Evolutionary conservation across 345 rosid species (phyloP).

Genomic region (Moricandia moricandioides): DNA sequence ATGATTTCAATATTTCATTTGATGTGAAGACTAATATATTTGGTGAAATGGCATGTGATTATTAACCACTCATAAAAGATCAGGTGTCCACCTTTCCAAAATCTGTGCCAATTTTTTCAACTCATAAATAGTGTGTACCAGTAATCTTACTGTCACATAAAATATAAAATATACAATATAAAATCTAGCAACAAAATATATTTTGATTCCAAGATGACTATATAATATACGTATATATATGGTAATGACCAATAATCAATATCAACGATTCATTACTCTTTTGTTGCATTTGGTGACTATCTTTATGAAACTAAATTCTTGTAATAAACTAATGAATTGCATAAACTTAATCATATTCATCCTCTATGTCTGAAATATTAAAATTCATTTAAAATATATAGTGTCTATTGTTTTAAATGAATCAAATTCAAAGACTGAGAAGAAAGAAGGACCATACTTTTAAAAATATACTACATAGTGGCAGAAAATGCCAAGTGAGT

Average conservation of each 20-base stretch:
- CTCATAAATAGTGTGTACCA: conserved; percentile 23
- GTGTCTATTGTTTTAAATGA: background rate
- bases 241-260: background rate
- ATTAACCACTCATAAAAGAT: conserved; percentile 22
- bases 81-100: conserved; percentile 20
- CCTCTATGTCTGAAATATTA: background rate
- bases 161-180: too few species aligned
- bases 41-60: conserved; percentile 28
- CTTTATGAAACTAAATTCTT: background rate
- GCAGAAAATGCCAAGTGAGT: conserved; percentile 31
- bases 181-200: background rate
- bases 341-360: background rate
- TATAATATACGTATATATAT: too few species aligned
- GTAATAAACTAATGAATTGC: background rate
- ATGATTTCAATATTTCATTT: conserved; percentile 16
- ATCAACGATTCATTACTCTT: background rate
- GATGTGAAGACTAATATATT: conserved; percentile 25
- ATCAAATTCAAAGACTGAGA: background rate
- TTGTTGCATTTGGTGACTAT: background rate
- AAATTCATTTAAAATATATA: background rate
- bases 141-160: conserved; percentile 10
- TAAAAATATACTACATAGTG: background rate
- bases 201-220: background rate
- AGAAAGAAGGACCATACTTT: conserved; percentile 31
- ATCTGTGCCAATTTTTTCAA: conserved; percentile 30